Conservation (phyloP, 1,284 basidiomycete genomes). For the Ustilago vetiveriae region DNA sequence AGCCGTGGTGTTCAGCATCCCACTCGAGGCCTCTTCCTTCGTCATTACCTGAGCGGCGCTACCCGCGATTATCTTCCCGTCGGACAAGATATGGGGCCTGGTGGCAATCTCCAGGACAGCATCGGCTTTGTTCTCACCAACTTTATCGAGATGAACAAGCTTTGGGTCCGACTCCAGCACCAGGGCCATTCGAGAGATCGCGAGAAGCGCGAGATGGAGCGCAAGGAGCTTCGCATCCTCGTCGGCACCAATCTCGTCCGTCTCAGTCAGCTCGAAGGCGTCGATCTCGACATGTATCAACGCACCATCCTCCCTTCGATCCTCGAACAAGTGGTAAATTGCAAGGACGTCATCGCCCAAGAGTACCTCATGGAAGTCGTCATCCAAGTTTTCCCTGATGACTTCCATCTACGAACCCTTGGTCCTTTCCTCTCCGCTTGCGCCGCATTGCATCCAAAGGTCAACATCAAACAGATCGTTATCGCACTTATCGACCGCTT, state of each 20-base stretch:
- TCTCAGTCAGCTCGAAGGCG: constrained; percentile 66
- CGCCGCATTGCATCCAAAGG: constrained; percentile 65
- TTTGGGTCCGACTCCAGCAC: constrained; percentile 67
- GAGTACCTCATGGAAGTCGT: constrained; percentile 68
- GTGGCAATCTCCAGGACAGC: constrained; percentile 63
- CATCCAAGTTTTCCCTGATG: constrained; percentile 67
- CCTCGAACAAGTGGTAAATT: constrained; percentile 66
- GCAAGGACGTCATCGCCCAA: constrained; percentile 66
- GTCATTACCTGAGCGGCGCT: constrained; percentile 65
- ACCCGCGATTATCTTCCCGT: constrained; percentile 65
- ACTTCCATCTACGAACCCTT: constrained; percentile 65
- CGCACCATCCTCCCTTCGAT: constrained; percentile 63
- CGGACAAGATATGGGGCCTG: constrained; percentile 59
- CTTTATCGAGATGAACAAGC: constrained; percentile 68
- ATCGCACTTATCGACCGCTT: constrained; percentile 65
- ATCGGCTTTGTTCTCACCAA: constrained; percentile 66
- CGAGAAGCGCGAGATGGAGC: constrained; percentile 65
- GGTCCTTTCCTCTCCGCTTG: constrained; percentile 64
- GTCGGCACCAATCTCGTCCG: constrained; percentile 67
- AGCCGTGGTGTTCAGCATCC: constrained; percentile 66
- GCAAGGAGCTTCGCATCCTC: constrained; percentile 65
- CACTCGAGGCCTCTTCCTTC: constrained; percentile 65
- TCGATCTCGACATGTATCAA: constrained; percentile 63
- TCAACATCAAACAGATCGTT: constrained; percentile 67
- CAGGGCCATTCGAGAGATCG: constrained; percentile 66